Evolutionary conservation across 768 basidiomycete genomes (phyloP), one percentile per base, ranked within the genome.

Genomic region (Mycena epipterygia): DNA sequence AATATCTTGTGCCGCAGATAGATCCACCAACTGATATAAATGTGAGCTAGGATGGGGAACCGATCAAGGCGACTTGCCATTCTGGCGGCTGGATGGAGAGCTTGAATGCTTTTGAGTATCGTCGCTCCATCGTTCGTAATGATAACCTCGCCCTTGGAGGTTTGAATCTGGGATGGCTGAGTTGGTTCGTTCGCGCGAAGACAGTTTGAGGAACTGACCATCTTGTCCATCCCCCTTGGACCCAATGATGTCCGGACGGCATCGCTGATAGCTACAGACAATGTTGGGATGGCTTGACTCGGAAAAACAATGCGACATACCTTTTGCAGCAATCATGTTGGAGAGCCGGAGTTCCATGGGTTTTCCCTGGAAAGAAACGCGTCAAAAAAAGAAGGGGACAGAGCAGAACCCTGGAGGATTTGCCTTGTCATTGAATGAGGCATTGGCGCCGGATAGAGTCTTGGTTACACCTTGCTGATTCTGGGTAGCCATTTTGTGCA

Each of bases 51-150:
- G 33, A 52, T 46, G 57, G 56, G 25, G 33, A 58, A 68, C 21
- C 27, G 51, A 61, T 56, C 58, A 23, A 62, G 23, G 51, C 37
- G 55, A 82, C 87, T 63, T 70, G 91, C 97, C 98, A 99, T 99
- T 84, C 97, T 95, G 32, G 98, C 98, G 42, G 98, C 97, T 46
- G 98, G 98, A 82, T 99, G 98, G 58, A 99, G 82, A 23, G 97
- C 98, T 75, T 97, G 96, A 75, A 98, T 94, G 73, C 91, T 96
- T 79, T 95, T 95, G 64, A 99, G 84, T 74, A 99, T 99, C 14
- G 98, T 99, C 9, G 98, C 98, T 23, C 98, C 98, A 82, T 99
- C 98, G 80, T 99, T 99, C 12, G 98, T 99, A 75, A 99, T 95
- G 76, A 99, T 93, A 21, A 97, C 95, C 80, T 99, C 97, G 70